Conservation (phyloP, 192 early-diverging fungal species). For the Podila clonocystis region DNA sequence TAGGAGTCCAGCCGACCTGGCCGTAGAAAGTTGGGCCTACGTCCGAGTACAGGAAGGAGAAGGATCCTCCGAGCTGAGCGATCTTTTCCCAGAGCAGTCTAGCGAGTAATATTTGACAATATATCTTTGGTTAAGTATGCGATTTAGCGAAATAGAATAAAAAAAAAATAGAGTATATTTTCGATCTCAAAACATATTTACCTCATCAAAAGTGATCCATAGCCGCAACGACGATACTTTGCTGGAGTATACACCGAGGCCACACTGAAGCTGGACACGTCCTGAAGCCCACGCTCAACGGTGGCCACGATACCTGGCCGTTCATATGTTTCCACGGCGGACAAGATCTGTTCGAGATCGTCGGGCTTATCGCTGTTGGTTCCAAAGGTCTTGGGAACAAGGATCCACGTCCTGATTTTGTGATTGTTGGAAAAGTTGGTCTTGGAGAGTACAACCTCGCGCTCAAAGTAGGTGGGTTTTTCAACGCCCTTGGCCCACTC, state of each 20-base stretch:
- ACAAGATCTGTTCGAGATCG: constrained; percentile 25
- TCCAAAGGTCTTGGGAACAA: constrained; percentile 24
- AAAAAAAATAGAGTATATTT: constrained; percentile 5
- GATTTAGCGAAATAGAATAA: not conserved
- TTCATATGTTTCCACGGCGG: constrained; percentile 37
- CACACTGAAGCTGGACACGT: constrained; percentile 23
- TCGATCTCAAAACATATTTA: not conserved
- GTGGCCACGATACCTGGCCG: constrained; percentile 32
- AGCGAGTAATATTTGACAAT: not conserved
- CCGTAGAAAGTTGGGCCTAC: constrained; percentile 31
- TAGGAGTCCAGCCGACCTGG: constrained; percentile 32
- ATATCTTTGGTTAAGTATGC: too few species aligned
- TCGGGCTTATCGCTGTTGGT: constrained; percentile 5
- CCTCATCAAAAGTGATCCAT: constrained; percentile 38
- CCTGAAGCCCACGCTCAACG: constrained; percentile 4
- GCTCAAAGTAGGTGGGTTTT: constrained; percentile 13
- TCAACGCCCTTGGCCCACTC: constrained; percentile 49
- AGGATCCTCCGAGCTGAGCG: constrained; percentile 1
- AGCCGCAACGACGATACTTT: constrained; percentile 35
- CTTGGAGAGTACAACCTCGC: constrained; percentile 21
- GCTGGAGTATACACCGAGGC: constrained; percentile 35
- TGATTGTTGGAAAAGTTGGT: constrained; percentile 27
- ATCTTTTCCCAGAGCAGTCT: constrained; percentile 44
- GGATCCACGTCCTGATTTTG: constrained; percentile 24
- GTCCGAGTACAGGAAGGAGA: constrained; percentile 46